Evolutionary conservation across 108 stramenopile species (phyloP).

Genomic region (Mediolabrus comicus): DNA sequence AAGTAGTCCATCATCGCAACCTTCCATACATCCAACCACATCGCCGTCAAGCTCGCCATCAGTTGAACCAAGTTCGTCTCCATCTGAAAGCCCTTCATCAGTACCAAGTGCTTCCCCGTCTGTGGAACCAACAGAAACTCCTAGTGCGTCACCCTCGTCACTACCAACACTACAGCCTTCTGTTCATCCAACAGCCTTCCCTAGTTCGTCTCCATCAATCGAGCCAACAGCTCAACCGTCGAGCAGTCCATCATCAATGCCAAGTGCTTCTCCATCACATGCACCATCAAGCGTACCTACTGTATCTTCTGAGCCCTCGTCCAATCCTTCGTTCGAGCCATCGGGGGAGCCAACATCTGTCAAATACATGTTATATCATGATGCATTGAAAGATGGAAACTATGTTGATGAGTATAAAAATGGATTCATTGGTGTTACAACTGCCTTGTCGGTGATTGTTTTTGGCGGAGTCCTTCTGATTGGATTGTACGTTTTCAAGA

Average conservation of each 20-base stretch:
- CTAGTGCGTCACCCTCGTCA: not conserved
- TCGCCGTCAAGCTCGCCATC: not conserved
- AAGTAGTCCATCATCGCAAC: not conserved
- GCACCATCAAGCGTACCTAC: not conserved
- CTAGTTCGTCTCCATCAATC: not conserved
- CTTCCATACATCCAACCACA: not conserved
- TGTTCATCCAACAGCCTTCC: not conserved
- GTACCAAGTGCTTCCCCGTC: not conserved
- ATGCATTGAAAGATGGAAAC: too few species aligned
- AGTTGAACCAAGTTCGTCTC: not conserved
- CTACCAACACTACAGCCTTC: not conserved
- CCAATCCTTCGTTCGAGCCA: not conserved
- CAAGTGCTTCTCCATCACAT: not conserved
- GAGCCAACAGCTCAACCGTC: not conserved
- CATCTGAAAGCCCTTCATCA: not conserved
- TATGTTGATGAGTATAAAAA: too few species aligned
- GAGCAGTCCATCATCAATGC: not conserved
- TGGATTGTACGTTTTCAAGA: too few species aligned
- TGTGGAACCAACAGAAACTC: not conserved
- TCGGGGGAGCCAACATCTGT: not conserved
- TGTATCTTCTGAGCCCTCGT: not conserved
- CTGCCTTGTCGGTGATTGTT: too few species aligned
- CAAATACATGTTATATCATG: too few species aligned
- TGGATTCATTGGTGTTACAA: too few species aligned
- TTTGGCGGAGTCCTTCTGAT: too few species aligned